These are phyloP conservation scores for Diaporthe sp. DNA, from an alignment of 2,329 filamentous ascomycete species.

Conservation along the genomic window DNA sequence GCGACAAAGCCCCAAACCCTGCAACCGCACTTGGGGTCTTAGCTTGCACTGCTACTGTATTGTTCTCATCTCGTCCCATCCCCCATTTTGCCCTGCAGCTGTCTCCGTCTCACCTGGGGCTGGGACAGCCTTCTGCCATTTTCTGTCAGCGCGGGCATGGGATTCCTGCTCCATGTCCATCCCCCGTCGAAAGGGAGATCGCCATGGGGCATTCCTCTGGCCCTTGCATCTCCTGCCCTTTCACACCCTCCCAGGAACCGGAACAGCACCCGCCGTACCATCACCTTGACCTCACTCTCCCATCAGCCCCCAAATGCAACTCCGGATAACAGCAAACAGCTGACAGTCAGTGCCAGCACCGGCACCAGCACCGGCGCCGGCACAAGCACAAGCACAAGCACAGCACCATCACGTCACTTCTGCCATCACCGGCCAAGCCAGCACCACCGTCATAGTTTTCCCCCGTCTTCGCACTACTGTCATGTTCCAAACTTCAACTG, in stretches of 20 bases:
- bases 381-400: too few relatives aligned
- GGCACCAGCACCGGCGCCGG: too few relatives aligned
- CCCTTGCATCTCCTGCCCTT: background rate
- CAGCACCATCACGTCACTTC: background rate
- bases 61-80: background rate
- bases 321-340: background rate
- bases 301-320: background rate
- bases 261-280: background rate
- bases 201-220: background rate
- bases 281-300: background rate
- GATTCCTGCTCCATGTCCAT: background rate
- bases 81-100: background rate
- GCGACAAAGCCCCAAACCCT: background rate
- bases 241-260: background rate
- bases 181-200: too few relatives aligned
- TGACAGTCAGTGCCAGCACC: too few relatives aligned
- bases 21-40: background rate
- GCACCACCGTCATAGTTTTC: background rate
- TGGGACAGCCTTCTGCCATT: constrained; percentile 7
- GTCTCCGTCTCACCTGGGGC: background rate
- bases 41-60: too few relatives aligned
- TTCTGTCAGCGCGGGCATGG: background rate
- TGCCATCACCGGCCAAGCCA: background rate
- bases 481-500: background rate
- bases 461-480: background rate